Conservation (phyloP, 148 eudicot genomes). For the Amaranthus hypochondriacus region DNA sequence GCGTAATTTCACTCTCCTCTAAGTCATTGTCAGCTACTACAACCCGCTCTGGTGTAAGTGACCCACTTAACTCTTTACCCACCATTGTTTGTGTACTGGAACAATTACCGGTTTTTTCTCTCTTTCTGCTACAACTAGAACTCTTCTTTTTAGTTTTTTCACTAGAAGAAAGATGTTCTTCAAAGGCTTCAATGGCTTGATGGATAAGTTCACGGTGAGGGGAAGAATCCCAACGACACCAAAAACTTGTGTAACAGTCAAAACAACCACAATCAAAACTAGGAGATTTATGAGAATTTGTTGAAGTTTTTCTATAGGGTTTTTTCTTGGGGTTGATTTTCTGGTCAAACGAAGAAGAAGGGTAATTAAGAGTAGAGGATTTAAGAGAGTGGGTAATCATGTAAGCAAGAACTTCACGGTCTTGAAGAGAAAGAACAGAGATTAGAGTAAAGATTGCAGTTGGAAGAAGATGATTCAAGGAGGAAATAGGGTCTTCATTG, state of each 20-base stretch:
- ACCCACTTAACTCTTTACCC: not conserved
- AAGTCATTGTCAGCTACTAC: no score
- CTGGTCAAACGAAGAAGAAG: not conserved
- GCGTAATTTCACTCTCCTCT: not conserved
- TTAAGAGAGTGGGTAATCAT: slow-evolving; percentile 55
- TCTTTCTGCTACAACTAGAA: slow-evolving; percentile 15
- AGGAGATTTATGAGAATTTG: slow-evolving; percentile 32
- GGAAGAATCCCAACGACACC: slow-evolving; percentile 71
- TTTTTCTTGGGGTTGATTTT: not conserved
- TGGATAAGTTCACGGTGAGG: slow-evolving; percentile 63
- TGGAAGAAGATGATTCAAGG: slow-evolving; percentile 49
- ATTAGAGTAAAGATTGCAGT: slow-evolving; percentile 47
- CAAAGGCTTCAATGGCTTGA: slow-evolving; percentile 72
- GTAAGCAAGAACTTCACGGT: slow-evolving; percentile 58
- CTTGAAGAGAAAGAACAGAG: slow-evolving; percentile 51
- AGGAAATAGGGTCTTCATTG: slow-evolving; percentile 21
- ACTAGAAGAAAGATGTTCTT: slow-evolving; percentile 36
- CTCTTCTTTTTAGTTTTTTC: slow-evolving; percentile 25
- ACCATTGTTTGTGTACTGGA: not conserved
- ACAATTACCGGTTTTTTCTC: slow-evolving; percentile 6
- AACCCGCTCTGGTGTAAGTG: not conserved
- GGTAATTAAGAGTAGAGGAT: slow-evolving; percentile 18
- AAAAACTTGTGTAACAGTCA: slow-evolving; percentile 58
- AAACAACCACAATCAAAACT: slow-evolving; percentile 64
- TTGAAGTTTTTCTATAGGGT: not conserved